Percentiles rank a stretch among this genome's conserved stretches.
Conservation (phyloP, 495 filamentous ascomycete genomes). For the Aspergillus baeticus region DNA sequence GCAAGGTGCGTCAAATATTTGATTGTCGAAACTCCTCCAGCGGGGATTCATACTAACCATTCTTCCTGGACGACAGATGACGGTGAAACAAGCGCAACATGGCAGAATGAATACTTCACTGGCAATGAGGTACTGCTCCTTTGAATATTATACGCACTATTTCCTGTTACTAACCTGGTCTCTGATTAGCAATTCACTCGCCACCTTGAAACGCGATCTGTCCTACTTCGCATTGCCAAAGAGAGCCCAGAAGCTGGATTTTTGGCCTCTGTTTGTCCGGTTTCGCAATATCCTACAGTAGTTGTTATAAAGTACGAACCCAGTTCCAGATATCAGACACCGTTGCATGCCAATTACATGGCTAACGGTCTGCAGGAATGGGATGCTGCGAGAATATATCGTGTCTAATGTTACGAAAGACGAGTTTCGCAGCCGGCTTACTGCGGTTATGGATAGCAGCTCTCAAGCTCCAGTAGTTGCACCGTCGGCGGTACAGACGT, state of each 20-base stretch:
- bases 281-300: conserved; percentile 69
- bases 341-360: neutral
- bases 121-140: conserved; percentile 45
- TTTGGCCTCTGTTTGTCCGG: conserved; percentile 74
- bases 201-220: conserved; percentile 54
- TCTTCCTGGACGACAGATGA: conserved; percentile 52
- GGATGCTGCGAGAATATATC: conserved; percentile 64
- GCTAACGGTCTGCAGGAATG: conserved; percentile 45
- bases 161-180: neutral
- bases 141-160: neutral
- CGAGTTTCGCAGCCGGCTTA: conserved; percentile 53
- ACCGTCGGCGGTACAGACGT: neutral
- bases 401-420: conserved; percentile 57
- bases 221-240: conserved; percentile 66
- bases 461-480: neutral
- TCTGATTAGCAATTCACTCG: conserved; percentile 32
- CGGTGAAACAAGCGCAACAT: conserved; percentile 59
- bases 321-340: neutral
- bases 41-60: conserved; percentile 5
- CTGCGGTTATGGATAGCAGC: conserved; percentile 29
- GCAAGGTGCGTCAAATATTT: conserved; percentile 50
- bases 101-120: conserved; percentile 74
- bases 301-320: conserved; percentile 70
- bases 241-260: conserved; percentile 78
- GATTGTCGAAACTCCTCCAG: neutral